These are phyloP conservation scores for Sclerotinia trifoliorum DNA, from an alignment of 2,329 filamentous ascomycete species.

Conservation along the genomic window DNA sequence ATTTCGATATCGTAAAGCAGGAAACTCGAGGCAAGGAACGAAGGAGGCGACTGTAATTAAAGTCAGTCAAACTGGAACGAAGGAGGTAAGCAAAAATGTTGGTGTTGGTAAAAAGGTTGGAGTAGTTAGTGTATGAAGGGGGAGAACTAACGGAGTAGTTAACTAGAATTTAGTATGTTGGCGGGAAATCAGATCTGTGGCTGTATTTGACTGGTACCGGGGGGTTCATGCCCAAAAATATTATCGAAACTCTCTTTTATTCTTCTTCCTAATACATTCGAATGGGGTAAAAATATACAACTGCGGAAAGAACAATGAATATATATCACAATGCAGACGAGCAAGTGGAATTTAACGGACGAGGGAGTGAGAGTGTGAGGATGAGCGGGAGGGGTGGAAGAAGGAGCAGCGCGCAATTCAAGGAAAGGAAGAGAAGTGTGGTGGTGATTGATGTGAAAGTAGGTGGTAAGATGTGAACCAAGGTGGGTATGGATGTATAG, in stretches of 20 bases:
- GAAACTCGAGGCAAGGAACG: conserved; percentile 27
- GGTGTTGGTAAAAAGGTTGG: neutral
- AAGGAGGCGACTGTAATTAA: conserved; percentile 30
- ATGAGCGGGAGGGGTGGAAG: conserved; percentile 18
- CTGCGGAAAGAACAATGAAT: conserved; percentile 15
- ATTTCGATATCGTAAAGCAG: conserved; percentile 24
- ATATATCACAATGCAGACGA: conserved; percentile 20
- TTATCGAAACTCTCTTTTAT: conserved; percentile 6
- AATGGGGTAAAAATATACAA: conserved; percentile 4
- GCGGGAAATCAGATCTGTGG: conserved; percentile 21
- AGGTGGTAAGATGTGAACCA: conserved; percentile 20
- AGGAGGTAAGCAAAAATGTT: conserved; percentile 19
- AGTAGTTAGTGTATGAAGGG: conserved; percentile 17
- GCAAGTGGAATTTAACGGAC: conserved; percentile 6
- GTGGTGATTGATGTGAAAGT: conserved; percentile 18
- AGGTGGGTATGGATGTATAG: conserved; percentile 15
- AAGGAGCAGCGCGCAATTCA: conserved; percentile 17
- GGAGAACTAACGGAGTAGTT: conserved; percentile 11
- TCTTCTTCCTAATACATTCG: neutral
- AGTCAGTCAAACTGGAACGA: conserved; percentile 19
- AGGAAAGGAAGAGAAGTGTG: conserved; percentile 14
- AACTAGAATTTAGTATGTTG: conserved; percentile 10
- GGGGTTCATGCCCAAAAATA: conserved; percentile 21
- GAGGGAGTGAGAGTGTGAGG: conserved; percentile 4
- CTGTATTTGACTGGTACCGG: conserved; percentile 17